Percentiles rank a stretch among this genome's conserved stretches.
Evolutionary conservation across 805 yeast species (phyloP).

Genomic region (Myxozyma sirexii): DNA sequence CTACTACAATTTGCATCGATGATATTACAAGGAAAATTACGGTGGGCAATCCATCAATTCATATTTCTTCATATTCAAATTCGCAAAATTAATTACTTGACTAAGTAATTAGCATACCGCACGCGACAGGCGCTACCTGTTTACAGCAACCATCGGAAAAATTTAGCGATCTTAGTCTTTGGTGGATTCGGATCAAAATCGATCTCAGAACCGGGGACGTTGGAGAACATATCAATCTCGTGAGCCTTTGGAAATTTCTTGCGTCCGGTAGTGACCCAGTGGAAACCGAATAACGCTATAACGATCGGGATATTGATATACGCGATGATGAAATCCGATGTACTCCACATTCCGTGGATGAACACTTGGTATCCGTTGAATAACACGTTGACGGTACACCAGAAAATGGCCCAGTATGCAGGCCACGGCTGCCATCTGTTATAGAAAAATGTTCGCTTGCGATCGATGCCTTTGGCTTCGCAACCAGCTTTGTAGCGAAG

Average conservation of each 20-base stretch:
- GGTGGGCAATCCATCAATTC: too few relatives aligned
- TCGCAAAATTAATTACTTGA: too few relatives aligned
- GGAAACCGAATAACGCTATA: conserved; percentile 38
- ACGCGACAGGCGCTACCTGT: too few relatives aligned
- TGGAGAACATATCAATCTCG: conserved; percentile 28
- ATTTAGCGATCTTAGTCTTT: conserved; percentile 20
- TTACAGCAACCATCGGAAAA: conserved; percentile 17
- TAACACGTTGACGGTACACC: conserved; percentile 56
- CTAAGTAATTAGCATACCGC: too few relatives aligned
- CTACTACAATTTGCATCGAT: too few relatives aligned
- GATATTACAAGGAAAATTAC: too few relatives aligned
- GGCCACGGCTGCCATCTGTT: conserved; percentile 65
- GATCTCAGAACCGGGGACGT: conserved; percentile 26
- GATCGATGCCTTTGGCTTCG: conserved; percentile 54
- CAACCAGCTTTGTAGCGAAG: conserved; percentile 65
- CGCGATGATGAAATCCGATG: conserved; percentile 63
- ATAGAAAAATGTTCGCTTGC: conserved; percentile 49
- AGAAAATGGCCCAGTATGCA: conserved; percentile 52
- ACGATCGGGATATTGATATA: conserved; percentile 71
- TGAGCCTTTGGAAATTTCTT: conserved; percentile 11
- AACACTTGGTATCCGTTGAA: conserved; percentile 73
- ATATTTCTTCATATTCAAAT: too few relatives aligned
- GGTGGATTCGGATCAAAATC: conserved; percentile 22
- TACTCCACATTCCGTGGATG: conserved; percentile 65
- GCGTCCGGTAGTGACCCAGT: conserved; percentile 22